Evolutionary conservation across 2,329 filamentous ascomycete species (phyloP), one percentile per base, ranked within the genome.

Genomic region (Ceratocystis papillata): DNA sequence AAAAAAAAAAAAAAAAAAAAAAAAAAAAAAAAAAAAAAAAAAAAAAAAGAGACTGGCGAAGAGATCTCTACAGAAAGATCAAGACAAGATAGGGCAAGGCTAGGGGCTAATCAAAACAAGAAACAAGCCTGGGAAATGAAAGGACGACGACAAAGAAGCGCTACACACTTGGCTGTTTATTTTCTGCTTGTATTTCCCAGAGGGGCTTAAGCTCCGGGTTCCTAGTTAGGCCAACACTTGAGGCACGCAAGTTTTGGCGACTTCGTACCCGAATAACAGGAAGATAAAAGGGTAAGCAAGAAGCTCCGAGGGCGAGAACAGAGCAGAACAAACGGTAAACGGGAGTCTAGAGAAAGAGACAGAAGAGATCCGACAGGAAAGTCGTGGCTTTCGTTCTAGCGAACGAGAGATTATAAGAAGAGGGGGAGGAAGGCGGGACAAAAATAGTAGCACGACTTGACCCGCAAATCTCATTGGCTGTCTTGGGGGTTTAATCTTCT

Each of bases 91-190:
- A n/a, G 7, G 8, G 8, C 45, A 25, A 46, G 44, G 30, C 59
- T 44, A 62, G 45, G 30, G 41, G 33, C 41, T 46, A 62, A 48
- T 46, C 28, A 62, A 62, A 62, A 62, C n/a, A 46, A 44, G 60
- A 44, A 44, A 44, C 45, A 41, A 25, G 45, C 20, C 44, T 46
- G 60, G 60, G 25, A 45, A 62, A 30, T 46, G 41, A 62, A 62
- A 62, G 45, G 60, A 59, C 33, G 15, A 59, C 55, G 55, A 59
- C 28, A 59, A 59, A 59, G 55, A 59, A 59, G 30, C 48, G 55
- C 17, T 59, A 59, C 55, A 59, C 17, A 33, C 53, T 57, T 57
- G 53, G 22, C 28, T 57, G 53, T 57, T 57, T 30, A 30, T 57
- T 57, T 57, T 30, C 10, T 57, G 22, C 25, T 57, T 15, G 53